Evolutionary conservation across 2,329 filamentous ascomycete genomes (phyloP), one percentile per base, ranked within the genome.

Genomic region (Aspergillus quadricinctus): DNA sequence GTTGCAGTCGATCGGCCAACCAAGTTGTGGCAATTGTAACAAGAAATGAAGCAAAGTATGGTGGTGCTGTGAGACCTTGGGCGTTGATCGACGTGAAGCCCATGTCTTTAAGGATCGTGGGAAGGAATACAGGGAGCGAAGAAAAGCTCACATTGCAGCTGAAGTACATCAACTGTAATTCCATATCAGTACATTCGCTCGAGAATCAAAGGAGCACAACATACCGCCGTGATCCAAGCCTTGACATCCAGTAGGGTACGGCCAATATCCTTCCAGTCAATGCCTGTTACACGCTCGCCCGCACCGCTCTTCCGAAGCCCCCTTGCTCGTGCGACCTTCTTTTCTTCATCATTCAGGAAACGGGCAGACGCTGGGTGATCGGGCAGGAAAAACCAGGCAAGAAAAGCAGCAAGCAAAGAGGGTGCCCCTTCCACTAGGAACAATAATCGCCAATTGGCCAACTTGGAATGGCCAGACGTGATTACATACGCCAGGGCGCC

Each of bases 51-150:
- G 88, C 71, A 63, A 90, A 83, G 69, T 88, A 90, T 0, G 88
- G 87, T 1, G 88, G 88, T 0, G 87, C 87, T 0, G 86, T 87
- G 11, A 92, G 79, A 1, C 88, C 88, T 71, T 92, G 88, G 0
- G 88, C 85, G 56, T 85, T 78, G 58, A 90, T 80, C 14, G 80
- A 75, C 0, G 80, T 82, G 72, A 87, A 90, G 9, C 88, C 88
- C 84, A 91, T 88, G 54, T 82, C 77, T 50, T 78, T 72, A 14
- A 88, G 74, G 60, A 88, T 85, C 1, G 83, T 81, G 0, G 85
- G 85, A 1, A 88, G 76, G 64, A 87, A 88, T 2, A 87, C 83
- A 0, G 86, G 83, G 3, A 88, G 76, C 1, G 82, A 85, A 5
- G 83, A 82, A 69, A 86, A 89, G 48, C 84, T 85, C 57, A 88